Evolutionary conservation across 2,329 filamentous ascomycete genomes (phyloP).

Genomic region (Trichoderma aggressivum): DNA sequence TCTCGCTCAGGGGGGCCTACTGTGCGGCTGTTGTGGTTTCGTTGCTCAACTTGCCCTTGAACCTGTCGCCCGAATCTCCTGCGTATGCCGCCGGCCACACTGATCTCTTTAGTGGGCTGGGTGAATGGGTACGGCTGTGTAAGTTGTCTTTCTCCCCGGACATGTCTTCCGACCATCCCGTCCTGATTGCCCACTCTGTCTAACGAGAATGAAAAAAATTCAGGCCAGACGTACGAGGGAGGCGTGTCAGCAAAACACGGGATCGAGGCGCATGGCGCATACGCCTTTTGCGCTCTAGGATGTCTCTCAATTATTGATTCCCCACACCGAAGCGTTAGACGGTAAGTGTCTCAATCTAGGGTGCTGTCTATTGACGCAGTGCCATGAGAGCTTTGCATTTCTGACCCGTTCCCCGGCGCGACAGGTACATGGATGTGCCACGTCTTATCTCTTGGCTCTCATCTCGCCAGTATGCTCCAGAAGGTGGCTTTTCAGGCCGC

Average conservation of each 20-base stretch:
- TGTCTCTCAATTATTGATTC: conserved; percentile 82
- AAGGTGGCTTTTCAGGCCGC: conserved; percentile 88
- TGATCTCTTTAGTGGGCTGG: conserved; percentile 67
- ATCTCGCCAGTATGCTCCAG: conserved; percentile 81
- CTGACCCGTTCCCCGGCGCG: conserved; percentile 30
- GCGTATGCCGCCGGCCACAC: conserved; percentile 60
- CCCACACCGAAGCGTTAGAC: conserved; percentile 69
- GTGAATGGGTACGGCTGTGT: conserved; percentile 79
- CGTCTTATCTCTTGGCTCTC: conserved; percentile 83
- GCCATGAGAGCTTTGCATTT: conserved; percentile 31
- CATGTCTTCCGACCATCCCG: conserved; percentile 23
- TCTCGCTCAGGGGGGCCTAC: conserved; percentile 70
- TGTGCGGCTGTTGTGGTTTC: conserved; percentile 84
- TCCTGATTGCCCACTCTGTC: conserved; percentile 8
- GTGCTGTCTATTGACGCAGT: conserved; percentile 33
- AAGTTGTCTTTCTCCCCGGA: conserved; percentile 40
- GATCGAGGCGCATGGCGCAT: conserved; percentile 91
- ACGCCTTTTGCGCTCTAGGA: conserved; percentile 90
- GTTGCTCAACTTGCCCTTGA: conserved; percentile 76
- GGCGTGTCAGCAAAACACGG: conserved; percentile 83
- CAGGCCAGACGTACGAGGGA: conserved; percentile 90
- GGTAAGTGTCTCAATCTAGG: conserved; percentile 47
- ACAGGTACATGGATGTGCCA: conserved; percentile 71
- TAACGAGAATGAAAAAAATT: neutral
- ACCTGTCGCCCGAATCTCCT: conserved; percentile 70